These are phyloP conservation scores for Clathrus columnatus DNA, from an alignment of 768 basidiomycete genomes.

Conservation along the genomic window DNA sequence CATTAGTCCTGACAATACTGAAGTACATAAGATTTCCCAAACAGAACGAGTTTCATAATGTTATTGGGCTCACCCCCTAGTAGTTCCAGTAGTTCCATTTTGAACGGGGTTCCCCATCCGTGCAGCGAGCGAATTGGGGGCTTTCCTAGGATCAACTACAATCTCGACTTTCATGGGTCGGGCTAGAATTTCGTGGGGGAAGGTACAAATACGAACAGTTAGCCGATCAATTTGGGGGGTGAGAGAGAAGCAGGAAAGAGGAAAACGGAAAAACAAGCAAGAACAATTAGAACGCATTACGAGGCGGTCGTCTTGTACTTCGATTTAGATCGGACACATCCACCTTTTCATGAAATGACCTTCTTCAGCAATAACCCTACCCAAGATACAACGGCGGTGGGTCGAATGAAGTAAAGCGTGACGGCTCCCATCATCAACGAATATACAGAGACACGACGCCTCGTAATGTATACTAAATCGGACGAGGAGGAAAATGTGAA, in stretches of 20 bases:
- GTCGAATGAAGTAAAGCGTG: too few species aligned
- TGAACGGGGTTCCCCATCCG: constrained; percentile 71
- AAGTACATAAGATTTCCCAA: neutral
- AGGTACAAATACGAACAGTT: neutral
- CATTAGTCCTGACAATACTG: neutral
- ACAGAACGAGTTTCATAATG: neutral
- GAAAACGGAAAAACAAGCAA: neutral
- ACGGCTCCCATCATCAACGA: neutral
- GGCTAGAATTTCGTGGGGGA: constrained; percentile 39
- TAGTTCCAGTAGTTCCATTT: constrained; percentile 29
- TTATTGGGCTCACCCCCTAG: too few species aligned
- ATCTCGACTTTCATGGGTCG: constrained; percentile 99
- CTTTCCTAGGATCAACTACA: constrained; percentile 74
- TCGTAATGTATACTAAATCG: neutral
- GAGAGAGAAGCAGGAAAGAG: neutral
- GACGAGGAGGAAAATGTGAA: constrained; percentile 23
- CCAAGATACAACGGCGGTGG: too few species aligned
- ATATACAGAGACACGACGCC: neutral
- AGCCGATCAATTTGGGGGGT: neutral
- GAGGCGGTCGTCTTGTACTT: neutral
- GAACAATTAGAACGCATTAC: neutral
- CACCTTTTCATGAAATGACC: neutral
- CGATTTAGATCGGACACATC: too few species aligned
- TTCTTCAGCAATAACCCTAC: neutral
- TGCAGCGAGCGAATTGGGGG: constrained; percentile 58